Base-by-base conservation (phyloP, 495 filamentous ascomycete species). In the Aspergillus sparsus region DNA sequence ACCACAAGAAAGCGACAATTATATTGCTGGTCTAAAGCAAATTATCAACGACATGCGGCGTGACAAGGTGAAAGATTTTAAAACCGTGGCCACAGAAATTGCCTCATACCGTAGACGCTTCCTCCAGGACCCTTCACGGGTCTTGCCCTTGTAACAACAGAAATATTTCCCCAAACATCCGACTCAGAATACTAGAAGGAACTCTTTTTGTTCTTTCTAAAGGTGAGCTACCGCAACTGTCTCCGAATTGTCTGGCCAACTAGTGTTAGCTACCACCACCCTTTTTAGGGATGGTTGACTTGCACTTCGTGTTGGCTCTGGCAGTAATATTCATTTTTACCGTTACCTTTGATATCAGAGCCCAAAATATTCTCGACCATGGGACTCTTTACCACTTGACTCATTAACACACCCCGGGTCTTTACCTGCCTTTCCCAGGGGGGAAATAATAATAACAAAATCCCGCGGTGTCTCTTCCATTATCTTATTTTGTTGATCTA, bases 81-180 rank as follows among this genome's bases (percentile, higher is more conserved):
- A 85, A 66, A 85, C 81, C 55, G 91, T 97, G 71, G 91, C 91
- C 49, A 71, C 82, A 61, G 86, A 89, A 63, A 96, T 98, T 74
- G 83, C 89, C 68, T 83, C 87, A 66, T 95, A 89, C 74, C 91
- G 94, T 79, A 81, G 83, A 71, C 77, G 82, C 67, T 88, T 87
- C 63, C 75, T 86, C 39, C 77, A 83, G 61, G 86, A 87, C 62
- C 75, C 76, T 52, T 73, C 77, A 49, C 75, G 76, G 60, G 70
- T 79, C 64, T 72, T 80, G 63, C 69, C 75, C 65, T 69, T 79
- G 75, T 80, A 80, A 78, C 70, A 53, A 53, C 44, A 50, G 31
- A 37, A 57, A 61, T 49, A 54, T 52, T 47, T 32, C 41, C 2
- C n/a, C 34, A n/a, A 60, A 35, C 42, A 46, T 31, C 35, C 52